A percentile compares a stretch with the other conserved stretches of the same genome.
phyloP scores from a whole-genome alignment of 495 filamentous ascomycete genomes.

The Parathielavia hyrcaniae region DNA sequence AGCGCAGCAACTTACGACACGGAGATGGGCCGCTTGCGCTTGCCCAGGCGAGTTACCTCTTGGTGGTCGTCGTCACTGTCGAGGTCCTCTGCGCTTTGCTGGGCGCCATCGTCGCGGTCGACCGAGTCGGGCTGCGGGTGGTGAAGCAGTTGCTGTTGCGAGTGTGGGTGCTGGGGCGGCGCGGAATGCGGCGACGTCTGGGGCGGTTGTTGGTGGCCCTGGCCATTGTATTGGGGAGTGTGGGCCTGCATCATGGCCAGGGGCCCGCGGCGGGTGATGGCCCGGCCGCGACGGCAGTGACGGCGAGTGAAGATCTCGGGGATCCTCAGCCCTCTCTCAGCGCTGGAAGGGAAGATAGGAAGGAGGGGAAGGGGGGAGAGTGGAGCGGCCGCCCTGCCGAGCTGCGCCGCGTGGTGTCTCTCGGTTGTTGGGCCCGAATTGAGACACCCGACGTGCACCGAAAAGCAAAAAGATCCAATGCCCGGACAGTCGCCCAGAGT shows the following conservation, averaged over 20 bases:
- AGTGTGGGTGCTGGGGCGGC: constrained; percentile 9
- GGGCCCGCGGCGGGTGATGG: constrained; percentile 6
- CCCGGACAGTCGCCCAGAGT: background rate
- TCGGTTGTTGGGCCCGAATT: constrained; percentile 1
- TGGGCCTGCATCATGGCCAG: constrained; percentile 29
- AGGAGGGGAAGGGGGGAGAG: background rate
- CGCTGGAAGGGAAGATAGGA: background rate
- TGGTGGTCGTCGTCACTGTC: constrained; percentile 40
- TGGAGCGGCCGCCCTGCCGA: background rate
- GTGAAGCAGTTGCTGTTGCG: constrained; percentile 4
- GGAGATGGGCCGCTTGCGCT: constrained; percentile 53
- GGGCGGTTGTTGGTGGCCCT: constrained; percentile 9
- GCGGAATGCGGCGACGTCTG: constrained; percentile 19
- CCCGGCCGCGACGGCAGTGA: background rate
- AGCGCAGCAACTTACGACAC: constrained; percentile 43
- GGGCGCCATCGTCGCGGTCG: constrained; percentile 29
- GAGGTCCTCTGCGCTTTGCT: constrained; percentile 38
- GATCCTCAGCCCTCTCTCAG: background rate
- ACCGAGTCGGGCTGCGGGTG: constrained; percentile 19
- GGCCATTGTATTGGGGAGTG: constrained; percentile 20
- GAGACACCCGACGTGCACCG: constrained; percentile 1
- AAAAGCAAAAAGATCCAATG: background rate
- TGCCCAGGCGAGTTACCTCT: constrained; percentile 39
- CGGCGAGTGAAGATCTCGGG: background rate
- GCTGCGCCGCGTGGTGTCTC: background rate